phyloP scores from a whole-genome alignment of 2,329 filamentous ascomycete species.

The Leptodontidium sp. region DNA sequence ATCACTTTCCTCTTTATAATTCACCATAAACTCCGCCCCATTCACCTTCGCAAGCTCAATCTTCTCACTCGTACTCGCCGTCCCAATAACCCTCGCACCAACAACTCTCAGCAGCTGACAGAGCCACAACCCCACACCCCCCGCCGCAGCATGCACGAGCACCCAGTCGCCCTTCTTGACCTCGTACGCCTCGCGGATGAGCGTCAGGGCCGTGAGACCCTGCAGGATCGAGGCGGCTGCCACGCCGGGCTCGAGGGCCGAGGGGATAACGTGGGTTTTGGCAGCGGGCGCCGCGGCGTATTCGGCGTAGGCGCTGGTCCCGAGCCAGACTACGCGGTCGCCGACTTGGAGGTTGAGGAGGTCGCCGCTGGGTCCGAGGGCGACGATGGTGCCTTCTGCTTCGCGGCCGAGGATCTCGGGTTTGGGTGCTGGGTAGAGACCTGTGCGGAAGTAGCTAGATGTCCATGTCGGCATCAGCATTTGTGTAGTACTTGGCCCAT shows the following conservation, averaged over 20 bases:
- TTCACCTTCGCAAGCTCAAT: constrained; percentile 71
- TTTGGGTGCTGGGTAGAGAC: constrained; percentile 76
- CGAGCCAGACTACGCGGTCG: constrained; percentile 76
- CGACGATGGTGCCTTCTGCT: constrained; percentile 74
- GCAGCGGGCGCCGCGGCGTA: constrained; percentile 61
- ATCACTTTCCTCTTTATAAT: constrained; percentile 68
- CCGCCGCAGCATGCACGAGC: constrained; percentile 85
- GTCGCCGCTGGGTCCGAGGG: constrained; percentile 61
- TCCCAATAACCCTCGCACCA: constrained; percentile 82
- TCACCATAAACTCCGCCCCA: constrained; percentile 76
- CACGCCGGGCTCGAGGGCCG: constrained; percentile 64
- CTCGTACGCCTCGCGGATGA: constrained; percentile 75
- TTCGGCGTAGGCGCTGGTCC: constrained; percentile 61
- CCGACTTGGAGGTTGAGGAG: constrained; percentile 67
- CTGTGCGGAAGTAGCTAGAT: constrained; percentile 79
- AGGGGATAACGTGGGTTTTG: constrained; percentile 70
- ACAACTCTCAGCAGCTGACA: constrained; percentile 76
- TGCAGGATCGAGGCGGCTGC: constrained; percentile 79
- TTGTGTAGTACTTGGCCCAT: neutral
- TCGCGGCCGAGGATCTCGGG: constrained; percentile 84
- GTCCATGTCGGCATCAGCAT: constrained; percentile 3
- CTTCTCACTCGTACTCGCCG: constrained; percentile 78
- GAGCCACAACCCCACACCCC: constrained; percentile 79
- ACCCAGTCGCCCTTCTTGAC: constrained; percentile 82
- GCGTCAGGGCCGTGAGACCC: constrained; percentile 81